Evolutionary conservation across 2,329 filamentous ascomycete genomes (phyloP).

Genomic region (Ilyonectria sp.): DNA sequence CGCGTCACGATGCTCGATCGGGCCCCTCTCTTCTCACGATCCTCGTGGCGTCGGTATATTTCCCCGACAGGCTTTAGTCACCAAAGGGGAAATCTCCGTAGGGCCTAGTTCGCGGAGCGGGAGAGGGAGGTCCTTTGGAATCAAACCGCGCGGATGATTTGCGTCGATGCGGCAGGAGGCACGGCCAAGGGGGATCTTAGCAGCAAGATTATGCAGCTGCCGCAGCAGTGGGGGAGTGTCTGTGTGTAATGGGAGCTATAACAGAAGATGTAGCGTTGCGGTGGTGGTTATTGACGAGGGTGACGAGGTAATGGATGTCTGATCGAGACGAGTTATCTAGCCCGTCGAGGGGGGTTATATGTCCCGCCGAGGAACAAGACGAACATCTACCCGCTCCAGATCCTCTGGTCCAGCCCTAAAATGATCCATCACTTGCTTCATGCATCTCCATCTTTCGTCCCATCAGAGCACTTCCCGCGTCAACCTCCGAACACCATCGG

Average conservation of each 20-base stretch:
- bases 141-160: background rate
- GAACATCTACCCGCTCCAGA: background rate
- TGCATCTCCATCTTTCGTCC: background rate
- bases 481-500: background rate
- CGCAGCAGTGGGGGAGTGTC: background rate
- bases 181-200: background rate
- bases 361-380: background rate
- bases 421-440: constrained; percentile 1
- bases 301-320: background rate
- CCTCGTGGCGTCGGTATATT: background rate
- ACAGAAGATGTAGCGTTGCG: background rate
- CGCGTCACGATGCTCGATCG: background rate
- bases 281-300: background rate
- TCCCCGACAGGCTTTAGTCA: background rate
- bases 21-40: background rate
- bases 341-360: background rate
- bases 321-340: background rate
- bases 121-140: background rate
- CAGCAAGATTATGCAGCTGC: background rate
- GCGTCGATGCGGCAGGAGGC: background rate
- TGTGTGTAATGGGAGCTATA: background rate
- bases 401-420: background rate
- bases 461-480: background rate
- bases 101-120: background rate
- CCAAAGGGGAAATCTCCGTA: background rate